These are phyloP conservation scores for Eremothecium coryli DNA, from an alignment of 1,139 yeast genomes.

Conservation along the genomic window DNA sequence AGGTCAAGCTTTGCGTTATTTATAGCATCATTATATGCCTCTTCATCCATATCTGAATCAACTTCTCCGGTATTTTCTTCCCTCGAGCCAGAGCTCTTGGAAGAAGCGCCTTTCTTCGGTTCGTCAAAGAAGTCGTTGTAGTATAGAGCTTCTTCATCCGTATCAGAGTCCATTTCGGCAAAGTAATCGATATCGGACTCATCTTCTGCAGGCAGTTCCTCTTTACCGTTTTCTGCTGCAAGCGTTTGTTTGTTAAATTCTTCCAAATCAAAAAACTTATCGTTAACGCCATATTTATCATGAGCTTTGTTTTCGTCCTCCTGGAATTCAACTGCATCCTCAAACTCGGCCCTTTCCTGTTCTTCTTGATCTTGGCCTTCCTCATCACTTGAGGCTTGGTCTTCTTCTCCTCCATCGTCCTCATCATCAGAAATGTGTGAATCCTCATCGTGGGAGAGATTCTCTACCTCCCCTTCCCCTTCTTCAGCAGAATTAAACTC, in stretches of 20 bases:
- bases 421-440: slow-evolving; percentile 8
- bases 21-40: slow-evolving; percentile 49
- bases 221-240: slow-evolving; percentile 51
- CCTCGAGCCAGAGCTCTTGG: slow-evolving; percentile 13
- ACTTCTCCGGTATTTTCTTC: slow-evolving; percentile 27
- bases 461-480: slow-evolving; percentile 12
- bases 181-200: slow-evolving; percentile 58
- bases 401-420: slow-evolving; percentile 15
- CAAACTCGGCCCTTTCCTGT: neutral
- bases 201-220: slow-evolving; percentile 37
- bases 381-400: slow-evolving; percentile 15
- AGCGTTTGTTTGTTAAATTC: slow-evolving; percentile 75
- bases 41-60: slow-evolving; percentile 35
- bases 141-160: slow-evolving; percentile 60
- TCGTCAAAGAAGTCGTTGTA: slow-evolving; percentile 69
- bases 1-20: slow-evolving; percentile 54
- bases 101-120: slow-evolving; percentile 34
- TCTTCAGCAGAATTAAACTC: slow-evolving; percentile 9
- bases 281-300: slow-evolving; percentile 57
- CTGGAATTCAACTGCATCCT: slow-evolving; percentile 7
- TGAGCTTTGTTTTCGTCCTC: slow-evolving; percentile 16
- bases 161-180: slow-evolving; percentile 49
- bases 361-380: slow-evolving; percentile 12
- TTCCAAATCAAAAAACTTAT: slow-evolving; percentile 77
- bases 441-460: slow-evolving; percentile 8